These are phyloP conservation scores for Stemphylium lycopersici DNA, from an alignment of 2,329 filamentous ascomycete species.

Conservation along the genomic window DNA sequence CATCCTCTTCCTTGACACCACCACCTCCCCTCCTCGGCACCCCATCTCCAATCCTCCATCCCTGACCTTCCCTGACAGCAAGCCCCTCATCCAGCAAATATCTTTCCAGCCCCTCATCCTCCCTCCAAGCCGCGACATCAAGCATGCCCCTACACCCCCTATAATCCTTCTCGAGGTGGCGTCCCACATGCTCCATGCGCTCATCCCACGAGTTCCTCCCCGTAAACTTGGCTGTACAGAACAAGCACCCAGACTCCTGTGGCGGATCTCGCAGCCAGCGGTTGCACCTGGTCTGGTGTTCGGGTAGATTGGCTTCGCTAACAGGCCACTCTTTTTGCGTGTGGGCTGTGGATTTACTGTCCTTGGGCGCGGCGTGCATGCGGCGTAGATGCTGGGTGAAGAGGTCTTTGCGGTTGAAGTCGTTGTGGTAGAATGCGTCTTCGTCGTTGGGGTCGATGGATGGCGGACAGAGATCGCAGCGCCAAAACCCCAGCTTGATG, in stretches of 20 bases:
- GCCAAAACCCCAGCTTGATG: constrained; percentile 74
- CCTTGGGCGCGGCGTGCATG: constrained; percentile 70
- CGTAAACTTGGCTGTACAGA: constrained; percentile 68
- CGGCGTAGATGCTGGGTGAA: constrained; percentile 87
- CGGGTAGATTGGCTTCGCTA: constrained; percentile 61
- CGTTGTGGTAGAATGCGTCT: constrained; percentile 53
- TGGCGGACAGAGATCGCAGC: constrained; percentile 69
- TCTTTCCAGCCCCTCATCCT: constrained; percentile 38
- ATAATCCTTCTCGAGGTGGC: constrained; percentile 71
- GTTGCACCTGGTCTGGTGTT: constrained; percentile 65
- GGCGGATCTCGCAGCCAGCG: constrained; percentile 68
- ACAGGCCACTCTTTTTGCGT: constrained; percentile 53
- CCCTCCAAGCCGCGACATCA: constrained; percentile 33
- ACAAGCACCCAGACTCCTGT: constrained; percentile 64
- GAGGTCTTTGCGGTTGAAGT: constrained; percentile 91
- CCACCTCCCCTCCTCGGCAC: constrained; percentile 19
- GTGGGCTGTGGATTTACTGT: constrained; percentile 30
- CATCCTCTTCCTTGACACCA: constrained; percentile 7
- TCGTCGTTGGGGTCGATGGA: constrained; percentile 41
- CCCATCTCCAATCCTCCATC: constrained; percentile 46
- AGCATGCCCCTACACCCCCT: constrained; percentile 23
- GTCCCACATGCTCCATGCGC: constrained; percentile 85
- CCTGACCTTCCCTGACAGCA: constrained; percentile 34
- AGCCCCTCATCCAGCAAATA: constrained; percentile 51
- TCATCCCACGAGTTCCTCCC: constrained; percentile 75